phyloP scores from a whole-genome alignment of 169 alveolate species.

The Cryptosporidium sp. region DNA sequence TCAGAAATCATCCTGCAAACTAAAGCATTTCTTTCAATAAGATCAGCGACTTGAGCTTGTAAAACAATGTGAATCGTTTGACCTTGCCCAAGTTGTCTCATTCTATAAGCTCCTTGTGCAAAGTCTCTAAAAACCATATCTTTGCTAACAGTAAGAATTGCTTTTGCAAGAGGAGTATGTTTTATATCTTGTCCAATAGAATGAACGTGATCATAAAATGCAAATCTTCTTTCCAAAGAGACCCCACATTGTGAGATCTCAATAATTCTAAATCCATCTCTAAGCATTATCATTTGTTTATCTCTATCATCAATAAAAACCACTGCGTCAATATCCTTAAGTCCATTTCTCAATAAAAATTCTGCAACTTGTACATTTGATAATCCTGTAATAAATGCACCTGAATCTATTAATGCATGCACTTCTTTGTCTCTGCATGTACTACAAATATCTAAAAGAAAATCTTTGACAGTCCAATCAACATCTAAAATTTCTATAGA shows the following conservation, averaged over 20 bases:
- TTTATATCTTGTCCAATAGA: conserved; percentile 92
- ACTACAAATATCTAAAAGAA: conserved; percentile 46
- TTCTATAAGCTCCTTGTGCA: conserved; percentile 93
- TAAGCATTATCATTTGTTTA: conserved; percentile 78
- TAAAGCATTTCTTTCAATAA: conserved; percentile 76
- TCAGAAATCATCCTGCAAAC: conserved; percentile 29
- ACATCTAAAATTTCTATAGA: conserved; percentile 44
- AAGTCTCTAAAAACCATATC: conserved; percentile 89
- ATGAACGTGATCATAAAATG: conserved; percentile 93
- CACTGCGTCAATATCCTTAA: conserved; percentile 84
- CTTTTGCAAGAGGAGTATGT: conserved; percentile 89
- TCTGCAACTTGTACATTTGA: conserved; percentile 83
- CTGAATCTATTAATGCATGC: conserved; percentile 88
- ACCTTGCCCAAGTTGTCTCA: conserved; percentile 89
- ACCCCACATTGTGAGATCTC: conserved; percentile 88
- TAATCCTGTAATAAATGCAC: conserved; percentile 87
- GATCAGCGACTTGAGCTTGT: conserved; percentile 84
- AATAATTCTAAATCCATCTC: conserved; percentile 80
- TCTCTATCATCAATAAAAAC: conserved; percentile 79
- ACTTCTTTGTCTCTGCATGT: conserved; percentile 47
- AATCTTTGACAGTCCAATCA: conserved; percentile 72
- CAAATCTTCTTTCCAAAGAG: conserved; percentile 87
- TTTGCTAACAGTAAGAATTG: conserved; percentile 89
- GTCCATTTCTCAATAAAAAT: conserved; percentile 82
- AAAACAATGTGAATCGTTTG: conserved; percentile 84